Base-by-base conservation (phyloP, 345 rosid species). In the Rhodamnia rubescens region DNA sequence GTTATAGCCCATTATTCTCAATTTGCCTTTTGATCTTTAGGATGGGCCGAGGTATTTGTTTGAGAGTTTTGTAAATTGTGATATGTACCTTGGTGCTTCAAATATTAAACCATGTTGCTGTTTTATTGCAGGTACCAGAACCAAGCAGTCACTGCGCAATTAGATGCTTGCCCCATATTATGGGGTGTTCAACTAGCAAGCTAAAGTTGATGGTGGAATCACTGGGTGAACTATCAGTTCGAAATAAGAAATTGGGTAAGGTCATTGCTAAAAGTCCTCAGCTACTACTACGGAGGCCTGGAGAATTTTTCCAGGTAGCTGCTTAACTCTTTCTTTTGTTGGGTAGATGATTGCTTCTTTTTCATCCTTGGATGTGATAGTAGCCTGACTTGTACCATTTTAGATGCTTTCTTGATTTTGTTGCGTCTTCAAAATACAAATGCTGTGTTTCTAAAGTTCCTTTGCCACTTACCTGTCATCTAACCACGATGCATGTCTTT, bases 231-330 rank as follows among this genome's bases (percentile, higher is more conserved):
- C 83, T 94, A 56, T 91, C 89, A 85, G 92, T 95, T 83, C 87
- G 85, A 89, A 87, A 92, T 90, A 92, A 88, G 91, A 94, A 86
- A 83, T 84, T 97, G 92, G 98, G 97, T 59, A 90, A 88, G 86
- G 92, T 93, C 85, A 91, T 97, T 90, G 91, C 95, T 78, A 92
- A 88, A 89, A 92, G 95, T 89, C 98, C 99, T 88, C 98, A 95
- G 87, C 90, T 97, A 85, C 91, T 97, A 74, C 87, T 94, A 83
- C 92, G 85, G 86, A 94, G 92, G 89, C 98, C 97, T 18, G 92
- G 90, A 88, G 97, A 95, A 58, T 90, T 97, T 85, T 90, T 89
- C 49, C 89, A 88, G 94, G 98, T 95, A 89, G 44, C 24, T 18
- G 6, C 40, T 36, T 53, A 49, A 49, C 53, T 18, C 78, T 32